phyloP scores from a whole-genome alignment of 805 yeast genomes.

The Saturnispora galanensis region DNA sequence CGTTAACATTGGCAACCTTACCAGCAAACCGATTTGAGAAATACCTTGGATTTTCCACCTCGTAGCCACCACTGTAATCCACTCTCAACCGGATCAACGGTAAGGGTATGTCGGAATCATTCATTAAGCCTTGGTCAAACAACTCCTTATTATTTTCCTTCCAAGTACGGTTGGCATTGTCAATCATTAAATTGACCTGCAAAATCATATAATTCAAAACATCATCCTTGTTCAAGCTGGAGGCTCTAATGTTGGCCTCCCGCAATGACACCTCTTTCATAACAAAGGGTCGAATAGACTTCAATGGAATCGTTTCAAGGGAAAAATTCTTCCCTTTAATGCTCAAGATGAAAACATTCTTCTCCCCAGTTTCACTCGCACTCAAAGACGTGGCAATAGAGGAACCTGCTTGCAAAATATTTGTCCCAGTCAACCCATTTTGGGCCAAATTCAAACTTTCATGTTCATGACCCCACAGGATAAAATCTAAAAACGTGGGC shows the following conservation, averaged over 20 bases:
- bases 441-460: slow-evolving; percentile 71
- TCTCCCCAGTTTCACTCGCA: slow-evolving; percentile 72
- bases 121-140: slow-evolving; percentile 20
- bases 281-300: slow-evolving; percentile 73
- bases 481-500: slow-evolving; percentile 72
- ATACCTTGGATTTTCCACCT: slow-evolving; percentile 82
- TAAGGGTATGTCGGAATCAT: slow-evolving; percentile 43
- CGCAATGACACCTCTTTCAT: slow-evolving; percentile 56
- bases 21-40: slow-evolving; percentile 89
- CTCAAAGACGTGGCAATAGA: slow-evolving; percentile 85
- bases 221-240: slow-evolving; percentile 47
- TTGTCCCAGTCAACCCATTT: slow-evolving; percentile 55
- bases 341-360: slow-evolving; percentile 63
- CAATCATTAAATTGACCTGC: slow-evolving; percentile 60
- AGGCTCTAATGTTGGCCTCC: slow-evolving; percentile 48
- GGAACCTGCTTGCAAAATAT: slow-evolving; percentile 86
- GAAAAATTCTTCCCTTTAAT: slow-evolving; percentile 48
- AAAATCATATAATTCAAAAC: slow-evolving; percentile 49
- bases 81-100: slow-evolving; percentile 79
- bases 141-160: slow-evolving; percentile 21
- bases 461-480: slow-evolving; percentile 98
- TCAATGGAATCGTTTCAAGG: slow-evolving; percentile 51
- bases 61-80: slow-evolving; percentile 84
- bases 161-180: slow-evolving; percentile 46
- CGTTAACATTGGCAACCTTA: slow-evolving; percentile 81